Conservation (phyloP, 192 early-diverging fungal species). For the Fimicolochytrium jonesii region DNA sequence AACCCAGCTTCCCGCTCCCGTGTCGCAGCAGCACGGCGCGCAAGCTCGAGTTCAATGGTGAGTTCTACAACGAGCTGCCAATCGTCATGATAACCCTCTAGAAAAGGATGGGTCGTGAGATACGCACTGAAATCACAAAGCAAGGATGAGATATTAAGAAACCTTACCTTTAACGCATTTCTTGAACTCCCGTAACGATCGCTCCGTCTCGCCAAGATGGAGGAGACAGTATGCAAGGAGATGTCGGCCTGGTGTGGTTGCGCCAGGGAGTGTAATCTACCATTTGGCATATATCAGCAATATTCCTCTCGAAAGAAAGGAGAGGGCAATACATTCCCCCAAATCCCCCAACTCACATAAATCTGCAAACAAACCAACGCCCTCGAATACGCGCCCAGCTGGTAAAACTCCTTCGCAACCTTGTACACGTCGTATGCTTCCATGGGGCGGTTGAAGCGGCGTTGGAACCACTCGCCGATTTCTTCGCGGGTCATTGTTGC, state of each 20-base stretch:
- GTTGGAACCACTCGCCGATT: constrained; percentile 49
- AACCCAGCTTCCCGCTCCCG: too few relatives aligned
- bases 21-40: too few relatives aligned
- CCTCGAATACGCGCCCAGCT: constrained; percentile 53
- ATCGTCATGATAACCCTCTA: constrained; percentile 52
- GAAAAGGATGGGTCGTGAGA: too few relatives aligned
- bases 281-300: too few relatives aligned
- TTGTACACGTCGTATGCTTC: constrained; percentile 54
- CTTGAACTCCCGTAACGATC: constrained; percentile 54
- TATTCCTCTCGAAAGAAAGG: too few relatives aligned
- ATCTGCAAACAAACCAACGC: constrained; percentile 53
- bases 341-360: too few relatives aligned
- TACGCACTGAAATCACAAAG: background rate
- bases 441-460: constrained; percentile 39
- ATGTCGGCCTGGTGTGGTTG: constrained; percentile 46
- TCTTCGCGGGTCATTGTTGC: constrained; percentile 47
- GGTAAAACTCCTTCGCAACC: constrained; percentile 59
- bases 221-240: constrained; percentile 56
- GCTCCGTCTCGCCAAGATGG: constrained; percentile 49
- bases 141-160: background rate
- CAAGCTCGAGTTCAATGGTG: constrained; percentile 50
- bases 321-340: too few relatives aligned
- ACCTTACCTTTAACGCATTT: constrained; percentile 52
- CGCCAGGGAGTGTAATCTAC: constrained; percentile 48
- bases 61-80: constrained; percentile 63